Percentiles rank a stretch among this genome's conserved stretches.
Evolutionary conservation across 2,329 filamentous ascomycete genomes (phyloP).

Genomic region (Hymenotorrendiella dingleyae): DNA sequence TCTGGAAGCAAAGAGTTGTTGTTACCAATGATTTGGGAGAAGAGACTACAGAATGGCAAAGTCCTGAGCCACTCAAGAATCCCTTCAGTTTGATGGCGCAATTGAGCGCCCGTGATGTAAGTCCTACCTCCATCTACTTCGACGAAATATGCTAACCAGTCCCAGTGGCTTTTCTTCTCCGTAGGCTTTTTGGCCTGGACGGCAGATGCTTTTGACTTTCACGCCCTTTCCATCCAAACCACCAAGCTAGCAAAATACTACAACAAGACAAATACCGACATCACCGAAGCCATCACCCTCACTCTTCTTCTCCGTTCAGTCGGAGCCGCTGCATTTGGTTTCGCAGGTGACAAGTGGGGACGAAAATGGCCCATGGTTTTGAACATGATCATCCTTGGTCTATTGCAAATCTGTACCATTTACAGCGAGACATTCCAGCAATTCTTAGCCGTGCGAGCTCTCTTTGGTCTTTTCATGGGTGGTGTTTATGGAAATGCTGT

Average conservation of each 20-base stretch:
- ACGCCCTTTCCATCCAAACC: slow-evolving; percentile 72
- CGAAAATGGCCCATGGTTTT: slow-evolving; percentile 78
- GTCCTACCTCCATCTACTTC: neutral
- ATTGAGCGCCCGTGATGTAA: slow-evolving; percentile 49
- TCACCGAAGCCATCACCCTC: slow-evolving; percentile 38
- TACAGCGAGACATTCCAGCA: slow-evolving; percentile 21
- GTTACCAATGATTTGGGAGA: slow-evolving; percentile 61
- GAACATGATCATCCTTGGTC: slow-evolving; percentile 69
- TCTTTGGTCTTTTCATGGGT: slow-evolving; percentile 75
- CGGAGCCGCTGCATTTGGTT: slow-evolving; percentile 68
- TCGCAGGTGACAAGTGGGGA: slow-evolving; percentile 71
- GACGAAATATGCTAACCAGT: neutral
- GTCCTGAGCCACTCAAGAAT: slow-evolving; percentile 59
- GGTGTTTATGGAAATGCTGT: slow-evolving; percentile 72
- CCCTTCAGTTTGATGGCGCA: slow-evolving; percentile 62
- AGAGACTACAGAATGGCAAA: slow-evolving; percentile 60
- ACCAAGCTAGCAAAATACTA: slow-evolving; percentile 60
- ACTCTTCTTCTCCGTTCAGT: slow-evolving; percentile 65
- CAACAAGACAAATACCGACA: slow-evolving; percentile 45
- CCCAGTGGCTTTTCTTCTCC: slow-evolving; percentile 64
- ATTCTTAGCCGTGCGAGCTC: slow-evolving; percentile 65
- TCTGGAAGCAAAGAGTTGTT: slow-evolving; percentile 68
- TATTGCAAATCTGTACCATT: slow-evolving; percentile 52
- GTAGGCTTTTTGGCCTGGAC: slow-evolving; percentile 20
- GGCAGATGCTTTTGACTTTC: slow-evolving; percentile 65